Conservation (phyloP, 257 asterid species). For the Solanum lycopersicoides region DNA sequence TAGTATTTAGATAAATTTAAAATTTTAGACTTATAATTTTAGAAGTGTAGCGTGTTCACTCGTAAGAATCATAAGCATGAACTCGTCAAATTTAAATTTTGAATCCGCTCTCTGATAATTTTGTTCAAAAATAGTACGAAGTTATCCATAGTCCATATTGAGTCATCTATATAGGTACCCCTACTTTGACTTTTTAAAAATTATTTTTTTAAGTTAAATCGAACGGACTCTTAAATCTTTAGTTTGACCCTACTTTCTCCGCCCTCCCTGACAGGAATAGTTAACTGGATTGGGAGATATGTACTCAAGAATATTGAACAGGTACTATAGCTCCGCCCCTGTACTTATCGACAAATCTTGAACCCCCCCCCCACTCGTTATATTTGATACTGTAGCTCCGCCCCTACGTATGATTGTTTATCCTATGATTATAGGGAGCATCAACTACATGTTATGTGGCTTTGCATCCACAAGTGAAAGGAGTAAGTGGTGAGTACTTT, state of each 20-base stretch:
- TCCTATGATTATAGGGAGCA: conserved; percentile 31
- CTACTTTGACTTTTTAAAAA: neutral
- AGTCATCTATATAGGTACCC: neutral
- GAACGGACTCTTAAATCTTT: neutral
- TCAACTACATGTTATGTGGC: conserved; percentile 71
- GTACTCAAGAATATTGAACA: conserved; percentile 55
- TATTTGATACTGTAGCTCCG: neutral
- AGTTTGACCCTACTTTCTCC: neutral
- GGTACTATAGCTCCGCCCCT: conserved; percentile 9
- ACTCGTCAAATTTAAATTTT: neutral
- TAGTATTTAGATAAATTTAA: neutral
- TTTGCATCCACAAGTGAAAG: conserved; percentile 56
- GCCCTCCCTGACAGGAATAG: conserved; percentile 14
- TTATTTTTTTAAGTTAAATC: neutral
- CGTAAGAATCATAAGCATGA: neutral
- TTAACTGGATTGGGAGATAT: conserved; percentile 42
- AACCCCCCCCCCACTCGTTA: neutral
- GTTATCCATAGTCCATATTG: too few species aligned
- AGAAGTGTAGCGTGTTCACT: neutral
- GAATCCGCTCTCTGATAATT: neutral
- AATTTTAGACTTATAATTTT: neutral
- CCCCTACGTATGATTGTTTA: neutral
- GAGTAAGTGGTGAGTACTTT: conserved; percentile 65
- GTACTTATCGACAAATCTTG: neutral
- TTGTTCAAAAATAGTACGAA: neutral